These are phyloP conservation scores for Cokeromyces recurvatus DNA, from an alignment of 371 early-diverging fungal genomes.

Conservation along the genomic window DNA sequence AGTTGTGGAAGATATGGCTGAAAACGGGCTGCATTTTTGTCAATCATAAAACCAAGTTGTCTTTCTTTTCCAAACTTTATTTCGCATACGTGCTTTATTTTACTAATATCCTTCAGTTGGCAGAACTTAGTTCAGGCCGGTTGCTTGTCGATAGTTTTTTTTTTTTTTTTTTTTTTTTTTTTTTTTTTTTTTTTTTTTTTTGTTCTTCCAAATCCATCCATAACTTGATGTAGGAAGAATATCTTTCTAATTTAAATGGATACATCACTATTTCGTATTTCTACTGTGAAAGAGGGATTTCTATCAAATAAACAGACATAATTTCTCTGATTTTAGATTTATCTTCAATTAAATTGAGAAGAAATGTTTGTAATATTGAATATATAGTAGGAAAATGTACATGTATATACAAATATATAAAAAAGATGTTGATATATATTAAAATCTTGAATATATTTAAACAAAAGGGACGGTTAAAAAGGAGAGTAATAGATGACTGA, in stretches of 20 bases:
- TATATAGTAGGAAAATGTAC: neutral
- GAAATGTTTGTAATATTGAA: neutral
- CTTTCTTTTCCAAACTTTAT: neutral
- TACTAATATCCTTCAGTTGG: neutral
- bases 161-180: no score
- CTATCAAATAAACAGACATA: neutral
- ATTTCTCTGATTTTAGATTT: neutral
- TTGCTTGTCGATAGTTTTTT: neutral
- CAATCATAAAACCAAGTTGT: neutral
- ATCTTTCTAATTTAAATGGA: no score
- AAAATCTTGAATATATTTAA: no score
- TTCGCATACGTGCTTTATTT: neutral
- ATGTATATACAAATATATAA: neutral
- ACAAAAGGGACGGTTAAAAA: no score
- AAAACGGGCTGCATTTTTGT: neutral
- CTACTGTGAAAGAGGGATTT: neutral
- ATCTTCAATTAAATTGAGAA: neutral
- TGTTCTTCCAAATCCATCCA: no score
- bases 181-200: no score
- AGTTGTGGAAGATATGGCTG: constrained; percentile 1
- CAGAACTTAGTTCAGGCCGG: neutral
- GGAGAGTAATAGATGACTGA: no score
- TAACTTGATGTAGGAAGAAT: no score
- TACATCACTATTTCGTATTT: neutral
- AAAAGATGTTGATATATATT: neutral